Percentiles rank a stretch among this genome's conserved stretches.
Evolutionary conservation across 2,329 filamentous ascomycete species (phyloP).

Genomic region (Xylariaceae sp.): DNA sequence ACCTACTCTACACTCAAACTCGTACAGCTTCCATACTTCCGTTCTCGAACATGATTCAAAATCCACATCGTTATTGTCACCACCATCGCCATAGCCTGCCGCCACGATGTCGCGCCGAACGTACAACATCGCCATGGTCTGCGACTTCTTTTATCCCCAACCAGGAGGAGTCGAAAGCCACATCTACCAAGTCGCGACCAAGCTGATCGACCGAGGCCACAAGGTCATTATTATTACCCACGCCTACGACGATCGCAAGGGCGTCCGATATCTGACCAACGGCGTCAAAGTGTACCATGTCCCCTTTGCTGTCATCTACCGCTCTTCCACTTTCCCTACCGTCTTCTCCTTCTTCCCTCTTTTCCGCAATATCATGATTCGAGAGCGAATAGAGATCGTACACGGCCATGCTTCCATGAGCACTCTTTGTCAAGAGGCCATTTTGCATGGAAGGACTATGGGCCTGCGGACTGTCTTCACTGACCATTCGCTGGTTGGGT

Average conservation of each 20-base stretch:
- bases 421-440: slow-evolving; percentile 91
- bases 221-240: slow-evolving; percentile 98
- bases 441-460: slow-evolving; percentile 95
- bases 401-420: slow-evolving; percentile 96
- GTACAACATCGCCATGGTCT: slow-evolving; percentile 86
- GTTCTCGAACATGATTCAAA: slow-evolving; percentile 31
- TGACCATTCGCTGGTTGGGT: slow-evolving; percentile 96
- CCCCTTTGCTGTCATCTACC: slow-evolving; percentile 94
- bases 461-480: slow-evolving; percentile 94
- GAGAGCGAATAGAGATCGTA: slow-evolving; percentile 94
- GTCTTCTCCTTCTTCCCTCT: slow-evolving; percentile 98
- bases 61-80: neutral
- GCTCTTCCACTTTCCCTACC: slow-evolving; percentile 90
- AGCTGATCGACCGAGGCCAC: slow-evolving; percentile 95
- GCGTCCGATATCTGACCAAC: slow-evolving; percentile 94
- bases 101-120: slow-evolving; percentile 59
- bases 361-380: slow-evolving; percentile 94
- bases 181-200: slow-evolving; percentile 96
- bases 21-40: too few species aligned
- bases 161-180: slow-evolving; percentile 96
- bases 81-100: slow-evolving; percentile 16
- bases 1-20: too few species aligned
- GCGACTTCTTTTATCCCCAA: slow-evolving; percentile 99
- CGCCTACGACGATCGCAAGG: slow-evolving; percentile 87
- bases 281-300: slow-evolving; percentile 98